Conservation (phyloP, 495 filamentous ascomycete genomes). For the Recurvomyces mirabilis region DNA sequence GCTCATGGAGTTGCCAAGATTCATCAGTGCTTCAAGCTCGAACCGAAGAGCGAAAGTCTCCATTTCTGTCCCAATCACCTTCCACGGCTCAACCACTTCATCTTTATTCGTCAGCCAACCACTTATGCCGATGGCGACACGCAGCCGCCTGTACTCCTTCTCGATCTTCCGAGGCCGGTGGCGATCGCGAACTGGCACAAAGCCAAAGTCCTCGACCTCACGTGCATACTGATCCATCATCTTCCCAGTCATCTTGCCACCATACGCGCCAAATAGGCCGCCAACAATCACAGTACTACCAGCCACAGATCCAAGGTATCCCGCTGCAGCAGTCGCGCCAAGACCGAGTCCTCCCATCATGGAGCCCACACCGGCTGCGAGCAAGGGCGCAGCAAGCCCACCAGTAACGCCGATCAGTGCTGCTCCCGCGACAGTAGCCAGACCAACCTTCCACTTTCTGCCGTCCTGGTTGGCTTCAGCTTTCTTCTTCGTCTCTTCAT, state of each 20-base stretch:
- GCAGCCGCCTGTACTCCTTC: slow-evolving; percentile 53
- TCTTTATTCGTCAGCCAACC: slow-evolving; percentile 68
- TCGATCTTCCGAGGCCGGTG: slow-evolving; percentile 26
- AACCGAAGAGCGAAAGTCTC: slow-evolving; percentile 79
- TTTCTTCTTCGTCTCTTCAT: slow-evolving; percentile 55
- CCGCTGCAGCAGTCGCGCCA: slow-evolving; percentile 64
- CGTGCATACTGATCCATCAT: slow-evolving; percentile 81
- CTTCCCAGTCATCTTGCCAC: slow-evolving; percentile 68
- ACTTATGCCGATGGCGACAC: slow-evolving; percentile 70
- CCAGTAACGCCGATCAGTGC: slow-evolving; percentile 73
- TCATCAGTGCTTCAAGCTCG: slow-evolving; percentile 67
- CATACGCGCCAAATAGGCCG: slow-evolving; percentile 80
- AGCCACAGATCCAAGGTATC: slow-evolving; percentile 67
- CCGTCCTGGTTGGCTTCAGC: slow-evolving; percentile 52
- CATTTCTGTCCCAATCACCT: slow-evolving; percentile 51
- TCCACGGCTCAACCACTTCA: slow-evolving; percentile 66
- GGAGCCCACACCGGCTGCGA: slow-evolving; percentile 70
- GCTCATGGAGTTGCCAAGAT: slow-evolving; percentile 64
- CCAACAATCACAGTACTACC: slow-evolving; percentile 69
- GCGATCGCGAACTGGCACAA: slow-evolving; percentile 56
- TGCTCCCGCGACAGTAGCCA: slow-evolving; percentile 68
- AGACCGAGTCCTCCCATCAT: slow-evolving; percentile 74
- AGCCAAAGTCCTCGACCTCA: slow-evolving; percentile 82
- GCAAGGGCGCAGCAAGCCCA: slow-evolving; percentile 67
- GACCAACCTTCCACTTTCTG: slow-evolving; percentile 69